Percentiles rank a stretch among this genome's conserved stretches.
phyloP scores from a whole-genome alignment of 805 yeast species.

The Wickerhamiella brachini region DNA sequence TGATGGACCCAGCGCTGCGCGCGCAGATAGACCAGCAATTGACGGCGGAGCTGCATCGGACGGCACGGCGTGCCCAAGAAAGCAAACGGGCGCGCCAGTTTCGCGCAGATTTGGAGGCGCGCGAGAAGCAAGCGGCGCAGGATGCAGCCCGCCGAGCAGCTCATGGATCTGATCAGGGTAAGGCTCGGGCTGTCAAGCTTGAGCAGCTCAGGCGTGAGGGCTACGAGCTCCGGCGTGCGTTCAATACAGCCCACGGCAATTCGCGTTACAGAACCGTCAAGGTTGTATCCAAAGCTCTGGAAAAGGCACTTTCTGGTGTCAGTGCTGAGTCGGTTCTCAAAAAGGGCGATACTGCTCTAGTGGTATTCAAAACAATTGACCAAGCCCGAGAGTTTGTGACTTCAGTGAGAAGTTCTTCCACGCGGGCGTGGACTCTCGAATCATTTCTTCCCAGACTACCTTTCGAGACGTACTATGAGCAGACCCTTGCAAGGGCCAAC shows the following conservation, averaged over 20 bases:
- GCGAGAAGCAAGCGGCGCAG: slow-evolving; percentile 1
- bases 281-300: not conserved
- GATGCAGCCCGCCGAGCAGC: not conserved
- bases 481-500: not conserved
- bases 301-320: not conserved
- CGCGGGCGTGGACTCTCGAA: not conserved
- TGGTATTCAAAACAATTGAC: slow-evolving; percentile 4
- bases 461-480: not conserved
- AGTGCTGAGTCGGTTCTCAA: slow-evolving; percentile 2
- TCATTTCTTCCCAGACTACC: not conserved
- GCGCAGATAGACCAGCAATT: slow-evolving; percentile 14
- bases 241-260: not conserved
- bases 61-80: not conserved
- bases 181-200: not conserved
- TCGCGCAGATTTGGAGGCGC: not conserved
- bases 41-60: not conserved
- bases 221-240: not conserved
- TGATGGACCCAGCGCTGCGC: slow-evolving; percentile 14
- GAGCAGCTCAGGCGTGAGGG: slow-evolving; percentile 4
- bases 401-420: not conserved
- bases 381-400: slow-evolving; percentile 11
- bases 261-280: not conserved
- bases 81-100: not conserved
- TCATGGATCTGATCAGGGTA: not conserved
- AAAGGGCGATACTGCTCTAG: not conserved